Conservation (phyloP, 1,139 yeast species). For the Debaryomyces sp. region DNA sequence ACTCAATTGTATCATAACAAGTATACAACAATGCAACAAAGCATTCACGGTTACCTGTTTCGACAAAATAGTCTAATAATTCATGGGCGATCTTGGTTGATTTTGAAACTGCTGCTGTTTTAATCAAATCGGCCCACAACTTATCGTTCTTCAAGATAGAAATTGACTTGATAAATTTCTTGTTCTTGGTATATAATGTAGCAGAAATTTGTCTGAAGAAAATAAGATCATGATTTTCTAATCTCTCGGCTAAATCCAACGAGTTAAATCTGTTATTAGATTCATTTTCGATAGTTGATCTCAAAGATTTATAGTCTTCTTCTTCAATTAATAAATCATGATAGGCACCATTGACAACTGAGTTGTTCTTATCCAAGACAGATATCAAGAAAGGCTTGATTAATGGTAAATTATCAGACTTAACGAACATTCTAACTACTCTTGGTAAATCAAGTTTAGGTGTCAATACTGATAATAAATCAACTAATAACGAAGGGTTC, state of each 20-base stretch:
- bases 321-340: slow-evolving; percentile 95
- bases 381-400: slow-evolving; percentile 93
- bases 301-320: slow-evolving; percentile 89
- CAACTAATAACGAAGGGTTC: slow-evolving; percentile 89
- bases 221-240: slow-evolving; percentile 87
- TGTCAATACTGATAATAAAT: slow-evolving; percentile 80
- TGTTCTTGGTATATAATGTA: slow-evolving; percentile 87
- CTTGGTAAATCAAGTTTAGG: slow-evolving; percentile 94
- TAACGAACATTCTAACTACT: slow-evolving; percentile 92
- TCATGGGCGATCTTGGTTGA: slow-evolving; percentile 87
- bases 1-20: slow-evolving; percentile 77
- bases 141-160: slow-evolving; percentile 88
- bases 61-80: slow-evolving; percentile 87
- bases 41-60: slow-evolving; percentile 95
- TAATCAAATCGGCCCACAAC: slow-evolving; percentile 92
- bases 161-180: slow-evolving; percentile 90
- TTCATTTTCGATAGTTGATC: slow-evolving; percentile 76
- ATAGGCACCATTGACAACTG: slow-evolving; percentile 92
- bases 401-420: slow-evolving; percentile 93
- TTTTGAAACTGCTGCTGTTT: slow-evolving; percentile 85
- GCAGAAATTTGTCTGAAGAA: slow-evolving; percentile 98
- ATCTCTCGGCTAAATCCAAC: slow-evolving; percentile 86
- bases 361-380: slow-evolving; percentile 86
- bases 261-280: slow-evolving; percentile 91
- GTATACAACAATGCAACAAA: slow-evolving; percentile 88